Evolutionary conservation across 129 eudicot genomes (phyloP).

Genomic region (Chrysanthemum makinoi): DNA sequence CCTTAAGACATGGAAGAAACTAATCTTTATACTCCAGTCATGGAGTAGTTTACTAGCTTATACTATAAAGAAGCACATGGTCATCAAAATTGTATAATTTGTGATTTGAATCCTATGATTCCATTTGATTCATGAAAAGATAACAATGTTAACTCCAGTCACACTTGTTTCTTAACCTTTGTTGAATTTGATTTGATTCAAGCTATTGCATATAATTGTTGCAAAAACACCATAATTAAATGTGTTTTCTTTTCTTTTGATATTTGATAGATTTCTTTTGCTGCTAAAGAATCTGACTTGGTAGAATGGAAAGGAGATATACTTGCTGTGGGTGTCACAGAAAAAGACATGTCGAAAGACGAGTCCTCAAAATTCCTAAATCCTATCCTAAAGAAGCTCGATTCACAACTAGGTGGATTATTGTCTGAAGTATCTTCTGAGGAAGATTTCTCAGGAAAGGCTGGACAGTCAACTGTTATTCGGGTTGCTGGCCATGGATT

Average conservation of each 20-base stretch:
- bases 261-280: slow-evolving; percentile 58
- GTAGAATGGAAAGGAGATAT: slow-evolving; percentile 95
- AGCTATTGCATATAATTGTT: neutral
- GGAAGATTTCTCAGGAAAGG: slow-evolving; percentile 90
- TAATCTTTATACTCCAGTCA: too few species aligned
- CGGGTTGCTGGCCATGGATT: slow-evolving; percentile 69
- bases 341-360: slow-evolving; percentile 80
- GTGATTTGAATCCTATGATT: too few species aligned
- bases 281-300: slow-evolving; percentile 81
- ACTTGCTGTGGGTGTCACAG: slow-evolving; percentile 90
- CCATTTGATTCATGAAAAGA: neutral
- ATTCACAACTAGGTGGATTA: slow-evolving; percentile 63
- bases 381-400: slow-evolving; percentile 59
- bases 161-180: too few species aligned
- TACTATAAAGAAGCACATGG: too few species aligned
- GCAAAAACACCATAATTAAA: neutral
- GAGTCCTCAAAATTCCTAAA: slow-evolving; percentile 71
- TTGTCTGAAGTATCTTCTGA: slow-evolving; percentile 78
- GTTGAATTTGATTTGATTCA: too few species aligned
- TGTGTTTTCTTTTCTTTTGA: slow-evolving; percentile 9
- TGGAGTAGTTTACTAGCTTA: neutral
- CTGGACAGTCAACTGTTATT: slow-evolving; percentile 78
- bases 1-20: too few species aligned
- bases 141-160: too few species aligned
- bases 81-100: neutral